Conservation (phyloP, 352 stramenopile species). For the Globisporangium middletonii region DNA sequence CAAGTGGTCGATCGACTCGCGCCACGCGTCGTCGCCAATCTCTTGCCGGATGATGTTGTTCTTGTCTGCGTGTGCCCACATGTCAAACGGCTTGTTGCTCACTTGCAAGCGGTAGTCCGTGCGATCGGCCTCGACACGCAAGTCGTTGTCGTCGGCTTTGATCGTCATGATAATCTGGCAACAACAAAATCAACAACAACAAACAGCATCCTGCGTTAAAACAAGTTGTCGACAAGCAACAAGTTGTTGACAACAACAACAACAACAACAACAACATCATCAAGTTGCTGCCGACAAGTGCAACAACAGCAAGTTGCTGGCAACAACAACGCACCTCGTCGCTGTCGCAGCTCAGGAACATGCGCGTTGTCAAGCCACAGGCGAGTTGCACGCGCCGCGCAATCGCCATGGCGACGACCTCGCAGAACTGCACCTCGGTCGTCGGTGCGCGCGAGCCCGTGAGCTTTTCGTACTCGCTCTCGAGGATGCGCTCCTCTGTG, state of each 20-base stretch:
- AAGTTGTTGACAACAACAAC: not conserved
- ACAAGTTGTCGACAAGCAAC: not conserved
- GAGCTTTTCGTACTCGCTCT: conserved; percentile 56
- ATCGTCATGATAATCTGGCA: conserved; percentile 72
- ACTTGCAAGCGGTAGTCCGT: conserved; percentile 66
- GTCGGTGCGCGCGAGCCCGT: conserved; percentile 33
- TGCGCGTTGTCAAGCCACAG: conserved; percentile 69
- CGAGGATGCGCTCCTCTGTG: conserved; percentile 35
- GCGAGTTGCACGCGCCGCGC: conserved; percentile 64
- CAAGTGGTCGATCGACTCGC: conserved; percentile 56
- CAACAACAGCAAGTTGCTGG: not conserved
- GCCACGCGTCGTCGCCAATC: conserved; percentile 42
- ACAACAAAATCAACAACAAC: not conserved
- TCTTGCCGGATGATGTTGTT: conserved; percentile 37
- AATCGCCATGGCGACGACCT: conserved; percentile 58
- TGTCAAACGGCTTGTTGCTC: conserved; percentile 69
- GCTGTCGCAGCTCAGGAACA: conserved; percentile 69
- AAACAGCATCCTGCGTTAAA: not conserved
- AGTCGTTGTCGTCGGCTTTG: conserved; percentile 70
- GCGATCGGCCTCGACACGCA: conserved; percentile 65
- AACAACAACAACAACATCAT: not conserved
- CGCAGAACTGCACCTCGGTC: conserved; percentile 59
- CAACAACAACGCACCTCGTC: conserved; percentile 28
- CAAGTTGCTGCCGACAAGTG: not conserved
- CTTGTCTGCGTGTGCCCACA: conserved; percentile 45